Percentiles rank a stretch among this genome's conserved stretches.
phyloP scores from a whole-genome alignment of 75 land plant species.

The Pinus tabuliformis region DNA sequence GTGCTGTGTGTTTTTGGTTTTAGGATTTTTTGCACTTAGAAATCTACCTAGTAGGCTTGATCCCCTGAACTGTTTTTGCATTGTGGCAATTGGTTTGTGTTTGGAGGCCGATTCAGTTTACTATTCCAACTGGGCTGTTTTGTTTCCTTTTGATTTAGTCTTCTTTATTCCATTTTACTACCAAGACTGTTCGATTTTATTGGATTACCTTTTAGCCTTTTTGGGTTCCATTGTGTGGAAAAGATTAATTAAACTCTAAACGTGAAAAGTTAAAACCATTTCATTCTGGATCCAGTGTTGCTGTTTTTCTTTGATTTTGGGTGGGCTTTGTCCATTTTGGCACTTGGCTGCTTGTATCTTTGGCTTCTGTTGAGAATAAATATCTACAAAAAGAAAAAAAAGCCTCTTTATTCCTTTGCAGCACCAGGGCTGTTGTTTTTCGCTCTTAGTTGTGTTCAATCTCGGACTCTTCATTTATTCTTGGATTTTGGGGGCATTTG shows the following conservation, averaged over 20 bases:
- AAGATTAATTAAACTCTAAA: background rate
- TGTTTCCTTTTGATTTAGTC: background rate
- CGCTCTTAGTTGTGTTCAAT: background rate
- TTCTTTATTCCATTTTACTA: background rate
- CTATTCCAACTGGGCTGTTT: too few relatives aligned
- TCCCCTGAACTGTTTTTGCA: too few relatives aligned
- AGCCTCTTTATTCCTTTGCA: background rate
- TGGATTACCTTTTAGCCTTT: background rate
- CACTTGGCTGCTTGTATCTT: background rate
- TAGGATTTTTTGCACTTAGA: too few relatives aligned
- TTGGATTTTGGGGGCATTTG: background rate
- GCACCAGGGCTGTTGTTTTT: background rate
- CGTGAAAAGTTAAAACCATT: background rate
- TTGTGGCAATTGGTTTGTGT: too few relatives aligned
- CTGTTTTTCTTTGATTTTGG: conserved; percentile 5
- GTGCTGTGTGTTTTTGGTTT: too few relatives aligned
- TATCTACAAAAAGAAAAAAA: background rate
- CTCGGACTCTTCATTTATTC: background rate
- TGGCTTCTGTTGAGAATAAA: background rate
- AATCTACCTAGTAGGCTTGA: too few relatives aligned
- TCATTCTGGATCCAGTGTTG: background rate
- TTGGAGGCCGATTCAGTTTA: too few relatives aligned
- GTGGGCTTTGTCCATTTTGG: background rate
- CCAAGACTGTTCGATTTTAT: background rate
- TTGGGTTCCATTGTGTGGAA: background rate